Evolutionary conservation across 495 filamentous ascomycete genomes (phyloP).

Genomic region (Hyaloscypha bicolor): DNA sequence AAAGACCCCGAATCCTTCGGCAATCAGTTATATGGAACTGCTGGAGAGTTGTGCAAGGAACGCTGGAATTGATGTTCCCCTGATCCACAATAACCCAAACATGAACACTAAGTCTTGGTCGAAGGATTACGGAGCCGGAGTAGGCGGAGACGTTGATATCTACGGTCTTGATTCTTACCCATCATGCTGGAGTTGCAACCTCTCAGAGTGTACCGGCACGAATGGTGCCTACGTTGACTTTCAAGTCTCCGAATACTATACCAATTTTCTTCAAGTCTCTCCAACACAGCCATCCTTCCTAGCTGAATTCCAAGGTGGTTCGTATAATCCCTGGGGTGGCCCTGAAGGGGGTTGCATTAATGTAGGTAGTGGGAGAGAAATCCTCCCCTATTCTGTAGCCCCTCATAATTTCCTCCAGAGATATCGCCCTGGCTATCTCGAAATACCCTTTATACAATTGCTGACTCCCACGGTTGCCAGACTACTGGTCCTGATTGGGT

Average conservation of each 20-base stretch:
- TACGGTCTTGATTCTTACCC: constrained; percentile 62
- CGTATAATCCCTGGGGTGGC: constrained; percentile 62
- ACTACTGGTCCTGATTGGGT: not conserved
- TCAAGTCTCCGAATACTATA: constrained; percentile 33
- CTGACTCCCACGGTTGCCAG: no score
- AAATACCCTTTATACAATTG: no score
- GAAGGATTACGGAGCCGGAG: constrained; percentile 45
- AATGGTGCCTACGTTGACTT: constrained; percentile 58
- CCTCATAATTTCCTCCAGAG: no score
- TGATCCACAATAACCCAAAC: constrained; percentile 56
- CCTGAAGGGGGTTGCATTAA: constrained; percentile 46
- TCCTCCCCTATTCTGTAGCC: no score
- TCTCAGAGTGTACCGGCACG: constrained; percentile 52
- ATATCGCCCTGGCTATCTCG: no score
- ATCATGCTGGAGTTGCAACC: constrained; percentile 62
- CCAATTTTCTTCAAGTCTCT: constrained; percentile 44
- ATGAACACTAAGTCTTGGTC: constrained; percentile 47
- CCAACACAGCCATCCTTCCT: constrained; percentile 59
- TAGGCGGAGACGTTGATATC: constrained; percentile 58
- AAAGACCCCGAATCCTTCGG: constrained; percentile 49
- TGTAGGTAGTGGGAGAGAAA: no score
- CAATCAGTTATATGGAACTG: constrained; percentile 58
- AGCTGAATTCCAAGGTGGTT: constrained; percentile 67
- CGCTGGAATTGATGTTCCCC: constrained; percentile 56
- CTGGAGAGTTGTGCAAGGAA: constrained; percentile 49